These are phyloP conservation scores for Adansonia gregorii DNA, from an alignment of 441 rosid genomes.

Conservation along the genomic window DNA sequence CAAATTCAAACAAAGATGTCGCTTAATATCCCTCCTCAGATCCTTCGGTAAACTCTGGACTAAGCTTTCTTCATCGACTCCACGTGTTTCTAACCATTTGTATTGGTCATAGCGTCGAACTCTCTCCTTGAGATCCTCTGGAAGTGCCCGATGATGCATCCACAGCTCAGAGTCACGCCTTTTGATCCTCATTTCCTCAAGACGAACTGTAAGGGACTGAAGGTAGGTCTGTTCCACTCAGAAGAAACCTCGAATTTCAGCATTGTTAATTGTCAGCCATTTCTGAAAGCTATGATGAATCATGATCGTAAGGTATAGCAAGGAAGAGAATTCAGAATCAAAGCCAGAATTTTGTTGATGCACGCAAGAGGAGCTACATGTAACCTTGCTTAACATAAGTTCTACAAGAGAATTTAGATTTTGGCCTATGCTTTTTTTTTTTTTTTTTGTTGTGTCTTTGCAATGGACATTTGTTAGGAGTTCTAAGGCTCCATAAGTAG, in stretches of 20 bases:
- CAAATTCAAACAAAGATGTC: constrained; percentile 88
- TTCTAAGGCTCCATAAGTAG: too few species aligned
- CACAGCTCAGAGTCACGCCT: constrained; percentile 95
- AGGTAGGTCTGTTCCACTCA: constrained; percentile 76
- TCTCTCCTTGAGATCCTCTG: constrained; percentile 66
- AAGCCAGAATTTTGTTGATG: neutral
- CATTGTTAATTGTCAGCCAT: neutral
- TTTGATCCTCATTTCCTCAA: constrained; percentile 96
- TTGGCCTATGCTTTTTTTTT: too few species aligned
- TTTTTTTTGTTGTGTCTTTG: neutral
- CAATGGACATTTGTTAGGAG: neutral
- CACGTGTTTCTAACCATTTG: constrained; percentile 80
- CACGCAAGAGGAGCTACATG: neutral
- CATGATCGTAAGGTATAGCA: neutral
- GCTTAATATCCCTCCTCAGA: constrained; percentile 87
- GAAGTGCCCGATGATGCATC: constrained; percentile 96
- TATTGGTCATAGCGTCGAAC: constrained; percentile 72
- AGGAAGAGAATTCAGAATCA: neutral
- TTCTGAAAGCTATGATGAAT: constrained; percentile 12
- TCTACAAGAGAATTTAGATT: too few species aligned
- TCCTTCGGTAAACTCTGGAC: constrained; percentile 89
- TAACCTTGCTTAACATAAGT: neutral
- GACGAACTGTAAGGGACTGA: constrained; percentile 78
- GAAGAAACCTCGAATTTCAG: constrained; percentile 24
- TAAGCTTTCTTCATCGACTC: constrained; percentile 72